A percentile compares a stretch with the other conserved stretches of the same genome.
phyloP scores from a whole-genome alignment of 345 rosid genomes.

The Garcia nutans region DNA sequence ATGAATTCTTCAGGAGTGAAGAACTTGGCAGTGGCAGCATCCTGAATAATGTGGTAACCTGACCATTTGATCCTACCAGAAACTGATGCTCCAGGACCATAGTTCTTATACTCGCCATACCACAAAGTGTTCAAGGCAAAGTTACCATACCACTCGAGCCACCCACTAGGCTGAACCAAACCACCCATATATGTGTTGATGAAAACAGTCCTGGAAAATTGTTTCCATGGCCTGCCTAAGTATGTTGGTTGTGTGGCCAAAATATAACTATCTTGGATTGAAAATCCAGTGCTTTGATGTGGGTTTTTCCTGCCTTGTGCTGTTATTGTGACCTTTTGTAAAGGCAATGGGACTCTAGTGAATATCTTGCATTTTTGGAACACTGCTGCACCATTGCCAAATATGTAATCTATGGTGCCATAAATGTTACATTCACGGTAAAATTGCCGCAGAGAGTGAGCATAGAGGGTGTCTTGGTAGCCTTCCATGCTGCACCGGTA shows the following conservation, averaged over 20 bases:
- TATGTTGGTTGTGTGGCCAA: constrained; percentile 29
- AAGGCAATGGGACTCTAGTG: constrained; percentile 28
- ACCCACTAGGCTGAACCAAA: constrained; percentile 29
- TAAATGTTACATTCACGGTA: constrained; percentile 72
- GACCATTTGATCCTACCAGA: constrained; percentile 28
- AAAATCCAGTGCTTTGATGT: constrained; percentile 28
- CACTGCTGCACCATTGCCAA: constrained; percentile 70
- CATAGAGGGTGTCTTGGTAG: constrained; percentile 80
- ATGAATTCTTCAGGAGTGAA: constrained; percentile 21
- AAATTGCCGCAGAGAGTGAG: constrained; percentile 64
- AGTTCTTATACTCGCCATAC: constrained; percentile 31
- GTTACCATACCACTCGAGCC: constrained; percentile 35
- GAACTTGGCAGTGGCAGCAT: constrained; percentile 24
- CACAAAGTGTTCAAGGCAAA: constrained; percentile 28
- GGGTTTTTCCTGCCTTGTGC: constrained; percentile 31
- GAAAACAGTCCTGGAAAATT: constrained; percentile 29
- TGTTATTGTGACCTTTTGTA: constrained; percentile 33
- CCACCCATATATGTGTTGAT: constrained; percentile 25
- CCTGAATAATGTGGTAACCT: constrained; percentile 25
- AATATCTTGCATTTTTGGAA: constrained; percentile 66
- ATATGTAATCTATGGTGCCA: constrained; percentile 75
- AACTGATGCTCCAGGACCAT: constrained; percentile 25
- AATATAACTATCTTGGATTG: constrained; percentile 27
- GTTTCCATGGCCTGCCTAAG: constrained; percentile 34
- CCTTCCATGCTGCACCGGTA: constrained; percentile 66